Base-by-base conservation (phyloP, 2,329 filamentous ascomycete species). In the Arthrobotrys conoides region DNA sequence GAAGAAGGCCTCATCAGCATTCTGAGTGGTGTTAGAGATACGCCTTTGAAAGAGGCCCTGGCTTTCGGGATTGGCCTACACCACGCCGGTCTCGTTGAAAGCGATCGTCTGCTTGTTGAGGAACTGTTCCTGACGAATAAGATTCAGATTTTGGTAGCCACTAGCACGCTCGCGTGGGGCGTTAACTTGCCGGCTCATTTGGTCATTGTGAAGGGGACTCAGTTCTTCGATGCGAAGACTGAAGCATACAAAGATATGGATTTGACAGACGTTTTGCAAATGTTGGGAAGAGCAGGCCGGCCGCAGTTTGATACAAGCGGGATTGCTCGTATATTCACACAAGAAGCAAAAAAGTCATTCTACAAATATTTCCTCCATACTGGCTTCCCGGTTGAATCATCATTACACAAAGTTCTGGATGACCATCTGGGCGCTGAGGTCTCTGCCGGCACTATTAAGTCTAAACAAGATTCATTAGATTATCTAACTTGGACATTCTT, bases 401-500 rank as follows among this genome's bases (percentile, higher is more conserved):
- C 94, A 0, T 87, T 99, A 46, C 96, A 99, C 85, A 97, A 96
- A 20, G 96, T 98, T 0, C 87, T 99, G 6, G 95, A 98, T 85
- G 97, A 99, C 86, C 96, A 99, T 88, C 88, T 99, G 84, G 92
- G 94, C 80, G 96, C 96, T 76, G 96, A 99, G 85, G 91, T 98
- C 5, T 97, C 94, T 0, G 93, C 96, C 0, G 94, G 93, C 81
- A 99, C 96, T 0, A 93, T 99, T 64, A 87, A 91, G 36, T 97
- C 94, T 8, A 97, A 97, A 85, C 96, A 99, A 85, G 96, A 99
- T 85, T 96, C 96, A 0, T 88, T 99, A 3, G 96, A 99, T 84
- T 99, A 99, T 83, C 86, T 99, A 67, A 99, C 96, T 0, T 99
- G 96, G 96, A 99, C 96, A 0, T 99, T 99, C 87, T 99, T 99